A percentile compares a stretch with the other conserved stretches of the same genome.
Evolutionary conservation across 805 yeast species (phyloP).

Genomic region (Saccharomyces mikatae): DNA sequence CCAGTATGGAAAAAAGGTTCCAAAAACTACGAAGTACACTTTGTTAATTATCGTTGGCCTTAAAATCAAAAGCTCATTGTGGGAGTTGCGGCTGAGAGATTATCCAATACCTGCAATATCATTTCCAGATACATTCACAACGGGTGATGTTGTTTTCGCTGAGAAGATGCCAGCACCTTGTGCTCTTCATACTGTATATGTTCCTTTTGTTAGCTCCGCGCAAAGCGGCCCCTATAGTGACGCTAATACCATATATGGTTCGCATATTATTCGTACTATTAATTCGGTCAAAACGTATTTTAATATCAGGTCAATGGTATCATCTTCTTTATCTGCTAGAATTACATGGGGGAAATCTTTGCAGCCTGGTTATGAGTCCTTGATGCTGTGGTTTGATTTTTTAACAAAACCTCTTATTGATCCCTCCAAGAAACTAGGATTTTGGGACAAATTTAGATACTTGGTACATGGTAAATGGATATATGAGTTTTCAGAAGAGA

Average conservation of each 20-base stretch:
- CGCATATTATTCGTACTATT: conserved; percentile 51
- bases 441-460: conserved; percentile 62
- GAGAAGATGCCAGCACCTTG: conserved; percentile 42
- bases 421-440: conserved; percentile 54
- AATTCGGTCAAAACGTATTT: conserved; percentile 52
- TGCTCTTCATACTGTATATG: conserved; percentile 43
- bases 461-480: conserved; percentile 45
- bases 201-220: conserved; percentile 51
- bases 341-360: conserved; percentile 59
- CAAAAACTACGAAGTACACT: conserved; percentile 44
- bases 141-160: conserved; percentile 48
- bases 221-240: conserved; percentile 24
- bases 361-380: conserved; percentile 51
- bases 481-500: conserved; percentile 37
- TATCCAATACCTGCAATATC: conserved; percentile 51
- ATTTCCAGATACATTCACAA: conserved; percentile 34
- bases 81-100: conserved; percentile 43
- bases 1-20: conserved; percentile 43
- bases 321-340: conserved; percentile 40
- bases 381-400: conserved; percentile 58
- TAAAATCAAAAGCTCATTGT: conserved; percentile 36
- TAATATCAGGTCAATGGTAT: conserved; percentile 40
- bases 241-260: conserved; percentile 47
- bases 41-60: conserved; percentile 45
- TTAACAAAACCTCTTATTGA: conserved; percentile 65